A percentile compares a stretch with the other conserved stretches of the same genome.
Conservation (phyloP, 2,329 filamentous ascomycete genomes). For the Xylariaceae sp. region DNA sequence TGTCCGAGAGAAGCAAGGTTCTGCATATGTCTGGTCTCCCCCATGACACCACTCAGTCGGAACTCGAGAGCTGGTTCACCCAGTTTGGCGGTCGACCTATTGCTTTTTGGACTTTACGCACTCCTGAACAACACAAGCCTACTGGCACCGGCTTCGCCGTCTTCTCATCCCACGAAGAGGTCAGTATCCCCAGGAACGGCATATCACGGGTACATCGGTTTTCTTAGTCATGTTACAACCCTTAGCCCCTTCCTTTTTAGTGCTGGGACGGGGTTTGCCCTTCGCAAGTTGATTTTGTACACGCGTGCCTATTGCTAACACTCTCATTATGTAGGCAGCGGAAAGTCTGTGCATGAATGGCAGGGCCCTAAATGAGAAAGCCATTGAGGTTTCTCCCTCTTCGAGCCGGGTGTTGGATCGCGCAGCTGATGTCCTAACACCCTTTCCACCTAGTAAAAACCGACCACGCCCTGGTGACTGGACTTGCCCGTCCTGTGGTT, state of each 20-base stretch:
- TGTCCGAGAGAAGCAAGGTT: conserved; percentile 95
- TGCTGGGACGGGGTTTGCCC: neutral
- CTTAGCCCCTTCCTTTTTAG: neutral
- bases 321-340: conserved; percentile 59
- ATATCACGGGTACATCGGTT: neutral
- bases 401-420: conserved; percentile 95
- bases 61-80: conserved; percentile 98
- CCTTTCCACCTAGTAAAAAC: conserved; percentile 98
- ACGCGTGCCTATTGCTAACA: conserved; percentile 4
- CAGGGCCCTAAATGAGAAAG: conserved; percentile 95
- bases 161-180: conserved; percentile 98
- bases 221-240: neutral
- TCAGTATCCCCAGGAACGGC: conserved; percentile 42
- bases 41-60: conserved; percentile 96
- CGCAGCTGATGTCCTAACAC: conserved; percentile 90
- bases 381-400: conserved; percentile 95
- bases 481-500: conserved; percentile 97
- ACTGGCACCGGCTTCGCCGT: conserved; percentile 97
- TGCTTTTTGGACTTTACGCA: conserved; percentile 97
- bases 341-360: conserved; percentile 99
- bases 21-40: conserved; percentile 96
- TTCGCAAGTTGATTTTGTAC: neutral
- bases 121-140: conserved; percentile 98
- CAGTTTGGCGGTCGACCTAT: conserved; percentile 97
- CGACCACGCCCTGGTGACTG: conserved; percentile 94